Evolutionary conservation across 2,329 filamentous ascomycete species (phyloP), one percentile per base, ranked within the genome.

Genomic region (Sporothrix dimorphospora): DNA sequence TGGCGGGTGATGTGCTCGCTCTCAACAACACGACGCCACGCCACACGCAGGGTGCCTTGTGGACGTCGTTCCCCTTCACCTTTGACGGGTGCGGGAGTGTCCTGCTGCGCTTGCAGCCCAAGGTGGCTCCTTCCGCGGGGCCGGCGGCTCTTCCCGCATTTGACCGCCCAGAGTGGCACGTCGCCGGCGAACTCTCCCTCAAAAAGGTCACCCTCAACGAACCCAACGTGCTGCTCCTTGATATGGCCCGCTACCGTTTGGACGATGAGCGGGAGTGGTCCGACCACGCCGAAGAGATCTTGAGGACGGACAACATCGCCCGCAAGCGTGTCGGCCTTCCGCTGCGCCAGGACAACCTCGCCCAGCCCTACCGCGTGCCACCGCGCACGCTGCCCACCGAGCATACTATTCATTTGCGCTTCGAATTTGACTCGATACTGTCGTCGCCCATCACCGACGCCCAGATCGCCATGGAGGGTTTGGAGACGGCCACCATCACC

Each of bases 271-370:
- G 30, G 30, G 57, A 11, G 12, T 61, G 57, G 57, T 61, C 57
- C 7, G 30, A 2, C 57, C 57, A 40, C 34, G 30, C 57, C 30
- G 57, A 61, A 12, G 57, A 61, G 19, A 61, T 61, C 14, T 9
- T 61, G 57, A 30, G 57, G 16, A 61, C 57, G 4, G 57, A 61
- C 57, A 61, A 61, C 57, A 61, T 61, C 21, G 57, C 57, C 30
- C 57, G 57, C 57, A 38, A 40, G 9, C 57, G 57, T 8, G 57
- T 61, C 16, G 57, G 57, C 16, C 30, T 61, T 0, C 57, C 57
- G 34, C 19, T 40, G 19, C 57, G 57, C 3, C 57, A 61, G n/a
- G 57, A 61, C 30, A 61, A 61, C 30, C 34, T 61, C 30, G 57
- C 57, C 16, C 57, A 61, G 30, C 57, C 55, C 16, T 61, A 61